Conservation (phyloP, 768 basidiomycete species). For the Russula earlei region DNA sequence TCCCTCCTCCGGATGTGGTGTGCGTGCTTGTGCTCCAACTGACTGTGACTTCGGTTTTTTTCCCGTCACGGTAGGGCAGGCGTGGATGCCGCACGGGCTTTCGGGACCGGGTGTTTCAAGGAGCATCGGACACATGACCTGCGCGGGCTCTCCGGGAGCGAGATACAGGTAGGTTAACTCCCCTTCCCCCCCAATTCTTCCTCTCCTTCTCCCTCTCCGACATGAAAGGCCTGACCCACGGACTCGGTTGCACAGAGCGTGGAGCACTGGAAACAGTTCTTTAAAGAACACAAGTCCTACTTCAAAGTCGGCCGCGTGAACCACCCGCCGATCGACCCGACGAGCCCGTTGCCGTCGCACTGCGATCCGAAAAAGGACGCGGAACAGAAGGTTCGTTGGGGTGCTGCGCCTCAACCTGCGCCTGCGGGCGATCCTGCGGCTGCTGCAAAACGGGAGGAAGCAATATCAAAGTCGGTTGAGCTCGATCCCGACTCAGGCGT, state of each 20-base stretch:
- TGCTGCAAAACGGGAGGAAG: background rate
- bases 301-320: conserved; percentile 64
- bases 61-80: conserved; percentile 51
- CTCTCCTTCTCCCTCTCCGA: background rate
- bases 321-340: conserved; percentile 69
- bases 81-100: conserved; percentile 82
- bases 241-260: conserved; percentile 47
- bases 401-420: conserved; percentile 16
- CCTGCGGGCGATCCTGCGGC: background rate
- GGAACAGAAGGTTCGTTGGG: conserved; percentile 14
- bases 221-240: background rate
- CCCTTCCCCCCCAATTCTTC: background rate
- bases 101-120: conserved; percentile 89
- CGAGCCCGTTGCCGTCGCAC: conserved; percentile 61
- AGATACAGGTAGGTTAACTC: conserved; percentile 41
- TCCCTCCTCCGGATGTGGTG: background rate
- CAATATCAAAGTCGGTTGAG: background rate
- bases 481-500: background rate
- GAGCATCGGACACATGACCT: conserved; percentile 87
- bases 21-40: too few relatives aligned
- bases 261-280: conserved; percentile 86
- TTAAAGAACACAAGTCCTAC: conserved; percentile 73
- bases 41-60: background rate
- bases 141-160: conserved; percentile 64
- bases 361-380: conserved; percentile 55